These are phyloP conservation scores for Globisporangium alternatum DNA, from an alignment of 352 stramenopile species.

Conservation along the genomic window DNA sequence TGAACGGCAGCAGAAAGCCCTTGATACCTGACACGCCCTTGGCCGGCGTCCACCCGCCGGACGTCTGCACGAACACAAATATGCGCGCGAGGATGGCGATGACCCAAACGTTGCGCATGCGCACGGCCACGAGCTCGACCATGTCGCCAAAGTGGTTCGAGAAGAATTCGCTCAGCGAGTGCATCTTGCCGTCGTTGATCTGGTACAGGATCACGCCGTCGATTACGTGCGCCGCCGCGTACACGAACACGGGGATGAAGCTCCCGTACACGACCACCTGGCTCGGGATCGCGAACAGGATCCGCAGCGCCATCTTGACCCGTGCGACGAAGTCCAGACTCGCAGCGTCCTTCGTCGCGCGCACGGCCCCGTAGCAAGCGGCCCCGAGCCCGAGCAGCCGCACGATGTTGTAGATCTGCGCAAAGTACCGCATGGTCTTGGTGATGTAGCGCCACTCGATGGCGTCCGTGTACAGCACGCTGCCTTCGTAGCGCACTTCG, in stretches of 20 bases:
- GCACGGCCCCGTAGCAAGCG: slow-evolving; percentile 29
- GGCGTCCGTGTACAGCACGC: slow-evolving; percentile 48
- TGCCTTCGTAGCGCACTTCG: slow-evolving; percentile 47
- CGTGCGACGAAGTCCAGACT: slow-evolving; percentile 8
- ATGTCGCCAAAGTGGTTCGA: slow-evolving; percentile 35
- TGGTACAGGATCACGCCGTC: slow-evolving; percentile 52
- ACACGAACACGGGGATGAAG: slow-evolving; percentile 44
- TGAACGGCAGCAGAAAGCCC: slow-evolving; percentile 36
- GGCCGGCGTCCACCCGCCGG: slow-evolving; percentile 43
- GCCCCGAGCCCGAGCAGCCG: slow-evolving; percentile 31
- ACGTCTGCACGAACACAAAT: slow-evolving; percentile 47
- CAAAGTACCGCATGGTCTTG: slow-evolving; percentile 39
- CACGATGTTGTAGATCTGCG: slow-evolving; percentile 42
- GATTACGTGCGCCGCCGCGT: slow-evolving; percentile 46
- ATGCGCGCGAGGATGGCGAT: slow-evolving; percentile 39
- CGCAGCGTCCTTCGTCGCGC: slow-evolving; percentile 10
- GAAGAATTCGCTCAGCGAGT: slow-evolving; percentile 26
- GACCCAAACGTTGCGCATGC: slow-evolving; percentile 52
- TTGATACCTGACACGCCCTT: slow-evolving; percentile 41
- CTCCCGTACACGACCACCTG: slow-evolving; percentile 55
- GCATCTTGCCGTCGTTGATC: slow-evolving; percentile 38
- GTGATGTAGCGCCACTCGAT: slow-evolving; percentile 52
- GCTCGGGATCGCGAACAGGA: slow-evolving; percentile 47
- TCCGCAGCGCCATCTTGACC: slow-evolving; percentile 19
- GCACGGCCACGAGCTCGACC: slow-evolving; percentile 35